Percentiles rank a stretch among this genome's conserved stretches.
phyloP scores from a whole-genome alignment of 108 stramenopile genomes.

The Schizochytrium sp. region DNA sequence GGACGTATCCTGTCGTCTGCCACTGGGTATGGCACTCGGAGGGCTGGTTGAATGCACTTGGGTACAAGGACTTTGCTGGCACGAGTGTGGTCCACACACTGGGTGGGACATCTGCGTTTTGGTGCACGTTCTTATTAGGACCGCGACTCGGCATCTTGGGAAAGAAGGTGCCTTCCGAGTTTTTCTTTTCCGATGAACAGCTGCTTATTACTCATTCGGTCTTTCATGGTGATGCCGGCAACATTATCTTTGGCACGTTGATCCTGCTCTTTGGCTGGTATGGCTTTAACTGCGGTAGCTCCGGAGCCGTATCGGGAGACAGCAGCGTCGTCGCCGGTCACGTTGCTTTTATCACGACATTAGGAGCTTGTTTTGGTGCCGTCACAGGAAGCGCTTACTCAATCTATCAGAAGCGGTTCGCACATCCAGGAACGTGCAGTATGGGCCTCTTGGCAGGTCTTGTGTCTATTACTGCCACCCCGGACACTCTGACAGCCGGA shows the following conservation, averaged over 20 bases:
- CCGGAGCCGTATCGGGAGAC: conserved; percentile 35
- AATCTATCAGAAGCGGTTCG: not conserved
- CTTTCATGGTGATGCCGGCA: not conserved
- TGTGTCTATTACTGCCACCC: conserved; percentile 45
- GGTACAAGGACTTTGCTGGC: conserved; percentile 67
- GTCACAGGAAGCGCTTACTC: not conserved
- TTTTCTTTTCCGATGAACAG: not conserved
- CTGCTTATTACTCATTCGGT: not conserved
- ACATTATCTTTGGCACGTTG: not conserved
- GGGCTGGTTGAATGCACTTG: conserved; percentile 25
- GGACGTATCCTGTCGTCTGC: conserved; percentile 74
- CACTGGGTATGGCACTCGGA: conserved; percentile 65
- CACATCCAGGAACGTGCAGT: not conserved
- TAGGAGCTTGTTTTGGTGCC: not conserved
- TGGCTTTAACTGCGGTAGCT: conserved; percentile 65
- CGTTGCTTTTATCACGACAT: not conserved
- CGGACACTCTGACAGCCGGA: not conserved
- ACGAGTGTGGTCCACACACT: conserved; percentile 60
- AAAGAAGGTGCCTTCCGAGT: not conserved
- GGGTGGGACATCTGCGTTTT: conserved; percentile 72
- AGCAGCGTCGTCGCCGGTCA: not conserved
- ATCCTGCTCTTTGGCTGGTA: conserved; percentile 37
- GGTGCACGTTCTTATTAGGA: conserved; percentile 41
- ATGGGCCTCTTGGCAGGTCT: conserved; percentile 31
- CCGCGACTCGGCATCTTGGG: not conserved